A percentile compares a stretch with the other conserved stretches of the same genome.
Evolutionary conservation across 352 stramenopile genomes (phyloP).

Genomic region (Aphanomyces euteiches): DNA sequence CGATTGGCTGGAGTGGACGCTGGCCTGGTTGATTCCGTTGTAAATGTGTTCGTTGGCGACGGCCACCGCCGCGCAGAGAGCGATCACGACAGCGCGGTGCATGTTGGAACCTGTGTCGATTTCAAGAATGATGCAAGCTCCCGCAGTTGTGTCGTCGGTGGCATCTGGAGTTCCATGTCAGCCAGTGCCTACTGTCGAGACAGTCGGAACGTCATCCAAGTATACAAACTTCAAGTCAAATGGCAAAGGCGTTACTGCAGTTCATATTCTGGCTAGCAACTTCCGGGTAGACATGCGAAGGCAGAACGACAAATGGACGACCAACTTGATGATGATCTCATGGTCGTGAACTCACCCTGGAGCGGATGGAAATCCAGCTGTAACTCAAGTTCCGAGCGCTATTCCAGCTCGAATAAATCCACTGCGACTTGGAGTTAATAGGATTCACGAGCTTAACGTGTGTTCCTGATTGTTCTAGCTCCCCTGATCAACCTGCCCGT

Average conservation of each 20-base stretch:
- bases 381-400: background rate
- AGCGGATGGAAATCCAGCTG: background rate
- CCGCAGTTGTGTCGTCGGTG: background rate
- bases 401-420: no score
- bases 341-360: background rate
- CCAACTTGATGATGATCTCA: background rate
- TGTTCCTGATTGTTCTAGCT: no score
- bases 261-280: no score
- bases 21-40: background rate
- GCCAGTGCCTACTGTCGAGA: no score
- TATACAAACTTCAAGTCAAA: conserved; percentile 24
- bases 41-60: background rate
- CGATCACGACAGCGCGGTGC: background rate
- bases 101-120: conserved; percentile 7
- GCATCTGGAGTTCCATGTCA: background rate
- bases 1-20: no score
- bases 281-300: conserved; percentile 10
- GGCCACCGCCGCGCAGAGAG: background rate
- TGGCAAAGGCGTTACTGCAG: no score
- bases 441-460: no score
- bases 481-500: no score
- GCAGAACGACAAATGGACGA: background rate
- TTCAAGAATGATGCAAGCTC: conserved; percentile 6
- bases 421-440: no score
- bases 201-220: no score